These are phyloP conservation scores for Fusarium piperis DNA, from an alignment of 2,329 filamentous ascomycete species.

Conservation along the genomic window DNA sequence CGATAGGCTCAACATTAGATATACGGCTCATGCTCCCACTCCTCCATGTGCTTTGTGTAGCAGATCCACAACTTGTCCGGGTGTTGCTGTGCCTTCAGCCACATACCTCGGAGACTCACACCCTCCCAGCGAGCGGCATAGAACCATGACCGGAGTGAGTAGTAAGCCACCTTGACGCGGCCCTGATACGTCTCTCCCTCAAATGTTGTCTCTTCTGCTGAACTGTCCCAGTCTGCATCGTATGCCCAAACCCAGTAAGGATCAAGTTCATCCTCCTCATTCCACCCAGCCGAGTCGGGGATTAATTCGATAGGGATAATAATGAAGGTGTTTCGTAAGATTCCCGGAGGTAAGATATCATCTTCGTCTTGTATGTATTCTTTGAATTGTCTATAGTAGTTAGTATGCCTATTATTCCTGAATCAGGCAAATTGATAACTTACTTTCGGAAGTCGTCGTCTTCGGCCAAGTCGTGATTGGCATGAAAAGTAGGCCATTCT, in stretches of 20 bases:
- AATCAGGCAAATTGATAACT: background rate
- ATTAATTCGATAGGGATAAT: constrained; percentile 18
- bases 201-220: background rate
- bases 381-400: constrained; percentile 28
- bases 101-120: constrained; percentile 26
- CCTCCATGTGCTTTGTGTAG: constrained; percentile 13
- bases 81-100: constrained; percentile 30
- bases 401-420: background rate
- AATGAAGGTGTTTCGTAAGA: constrained; percentile 26
- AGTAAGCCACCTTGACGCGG: constrained; percentile 14
- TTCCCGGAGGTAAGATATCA: background rate
- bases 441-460: constrained; percentile 20
- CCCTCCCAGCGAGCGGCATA: constrained; percentile 33
- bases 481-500: constrained; percentile 19
- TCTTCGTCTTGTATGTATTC: constrained; percentile 2
- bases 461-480: constrained; percentile 6
- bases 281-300: no score
- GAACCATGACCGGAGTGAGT: constrained; percentile 28
- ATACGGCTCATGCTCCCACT: constrained; percentile 34
- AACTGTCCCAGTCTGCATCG: constrained; percentile 31
- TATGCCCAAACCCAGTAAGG: constrained; percentile 36
- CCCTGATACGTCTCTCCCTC: constrained; percentile 25
- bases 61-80: constrained; percentile 24
- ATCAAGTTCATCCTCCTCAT: no score
- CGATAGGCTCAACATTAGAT: no score